Conservation (phyloP, 2,329 filamentous ascomycete species). For the Fusarium piperis region DNA sequence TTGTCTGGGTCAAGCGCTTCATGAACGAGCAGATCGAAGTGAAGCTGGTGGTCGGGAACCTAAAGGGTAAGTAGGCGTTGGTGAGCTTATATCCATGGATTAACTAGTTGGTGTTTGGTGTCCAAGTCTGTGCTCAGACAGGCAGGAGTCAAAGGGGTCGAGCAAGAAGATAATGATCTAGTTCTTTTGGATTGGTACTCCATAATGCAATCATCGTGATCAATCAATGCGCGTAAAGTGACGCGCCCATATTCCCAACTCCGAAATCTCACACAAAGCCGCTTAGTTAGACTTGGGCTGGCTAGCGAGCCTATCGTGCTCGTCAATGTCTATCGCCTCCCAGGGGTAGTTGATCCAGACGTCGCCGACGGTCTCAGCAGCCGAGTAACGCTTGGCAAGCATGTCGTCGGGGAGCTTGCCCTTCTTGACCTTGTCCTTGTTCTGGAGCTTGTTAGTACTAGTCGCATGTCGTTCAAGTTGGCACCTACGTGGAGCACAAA, state of each 20-base stretch:
- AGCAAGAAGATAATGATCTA: neutral
- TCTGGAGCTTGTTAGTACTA: conserved; percentile 59
- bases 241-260: conserved; percentile 33
- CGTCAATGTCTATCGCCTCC: conserved; percentile 94
- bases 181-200: conserved; percentile 13
- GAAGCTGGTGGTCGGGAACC: neutral
- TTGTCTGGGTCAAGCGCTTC: neutral
- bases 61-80: neutral
- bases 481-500: conserved; percentile 89
- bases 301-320: conserved; percentile 80
- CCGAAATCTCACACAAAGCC: conserved; percentile 21
- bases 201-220: conserved; percentile 25
- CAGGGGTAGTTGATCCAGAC: conserved; percentile 99
- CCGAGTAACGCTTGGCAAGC: conserved; percentile 80
- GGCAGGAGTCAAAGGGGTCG: neutral
- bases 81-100: neutral
- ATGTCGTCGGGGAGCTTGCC: conserved; percentile 83
- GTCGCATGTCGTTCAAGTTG: rapidly evolving
- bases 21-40: neutral
- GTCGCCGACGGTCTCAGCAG: conserved; percentile 88
- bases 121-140: neutral
- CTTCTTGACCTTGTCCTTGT: conserved; percentile 98
- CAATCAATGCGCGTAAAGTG: conserved; percentile 5
- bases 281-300: conserved; percentile 45
- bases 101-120: neutral